phyloP scores from a whole-genome alignment of 345 rosid genomes.

The Salix suchowensis region DNA sequence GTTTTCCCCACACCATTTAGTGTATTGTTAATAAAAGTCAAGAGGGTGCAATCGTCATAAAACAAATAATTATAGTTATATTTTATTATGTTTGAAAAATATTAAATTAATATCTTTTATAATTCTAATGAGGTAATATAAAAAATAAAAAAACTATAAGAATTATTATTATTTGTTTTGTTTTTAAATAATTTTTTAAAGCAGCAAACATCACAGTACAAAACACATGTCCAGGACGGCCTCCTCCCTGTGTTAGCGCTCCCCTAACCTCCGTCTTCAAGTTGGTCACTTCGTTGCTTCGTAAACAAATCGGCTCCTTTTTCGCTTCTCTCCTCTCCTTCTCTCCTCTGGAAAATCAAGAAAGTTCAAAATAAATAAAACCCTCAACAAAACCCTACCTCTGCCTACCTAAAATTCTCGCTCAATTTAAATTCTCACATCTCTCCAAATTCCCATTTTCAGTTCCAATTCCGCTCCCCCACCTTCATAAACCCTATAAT shows the following conservation, averaged over 20 bases:
- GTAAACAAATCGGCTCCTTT: not conserved
- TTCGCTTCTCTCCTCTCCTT: not conserved
- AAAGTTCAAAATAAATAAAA: not conserved
- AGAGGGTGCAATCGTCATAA: not conserved
- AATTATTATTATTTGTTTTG: no score
- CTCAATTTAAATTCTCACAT: not conserved
- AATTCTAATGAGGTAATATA: no score
- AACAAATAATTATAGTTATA: no score
- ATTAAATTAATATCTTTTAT: no score
- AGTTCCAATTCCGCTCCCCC: not conserved
- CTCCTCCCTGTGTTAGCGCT: no score
- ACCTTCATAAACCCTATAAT: constrained; percentile 1
- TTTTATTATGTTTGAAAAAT: no score
- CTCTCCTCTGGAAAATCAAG: not conserved
- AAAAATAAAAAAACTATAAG: no score
- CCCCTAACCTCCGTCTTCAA: not conserved
- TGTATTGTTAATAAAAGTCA: no score
- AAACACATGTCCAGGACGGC: no score
- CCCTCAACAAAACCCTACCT: constrained; percentile 20
- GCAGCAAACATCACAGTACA: no score
- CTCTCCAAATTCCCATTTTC: not conserved
- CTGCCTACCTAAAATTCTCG: not conserved
- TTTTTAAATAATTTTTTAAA: no score
- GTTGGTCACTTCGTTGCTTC: not conserved
- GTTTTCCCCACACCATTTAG: no score